Evolutionary conservation across 148 eudicot genomes (phyloP).

Genomic region (Heliamphora exappendiculata): DNA sequence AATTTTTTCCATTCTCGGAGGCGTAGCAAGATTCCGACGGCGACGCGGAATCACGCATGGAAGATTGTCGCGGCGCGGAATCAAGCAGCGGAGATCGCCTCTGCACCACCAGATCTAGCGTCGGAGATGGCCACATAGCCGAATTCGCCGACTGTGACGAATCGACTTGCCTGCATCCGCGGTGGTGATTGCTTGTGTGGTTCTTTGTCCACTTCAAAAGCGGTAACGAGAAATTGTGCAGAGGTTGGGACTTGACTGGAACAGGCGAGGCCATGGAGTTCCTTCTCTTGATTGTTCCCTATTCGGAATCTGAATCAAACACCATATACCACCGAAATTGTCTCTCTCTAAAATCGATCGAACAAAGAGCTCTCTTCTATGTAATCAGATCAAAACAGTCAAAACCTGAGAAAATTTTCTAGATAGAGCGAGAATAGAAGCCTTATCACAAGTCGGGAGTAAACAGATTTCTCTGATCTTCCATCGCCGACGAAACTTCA

Average conservation of each 20-base stretch:
- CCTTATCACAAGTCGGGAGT: too few species aligned
- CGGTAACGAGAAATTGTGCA: slow-evolving; percentile 34
- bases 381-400: not conserved
- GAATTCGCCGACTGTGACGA: slow-evolving; percentile 15
- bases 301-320: not conserved
- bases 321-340: not conserved
- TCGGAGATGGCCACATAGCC: slow-evolving; percentile 15
- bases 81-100: slow-evolving; percentile 2
- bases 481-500: too few species aligned
- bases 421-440: not conserved
- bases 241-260: slow-evolving; percentile 38
- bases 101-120: not conserved
- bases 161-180: slow-evolving; percentile 15
- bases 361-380: not conserved
- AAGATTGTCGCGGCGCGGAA: slow-evolving; percentile 8
- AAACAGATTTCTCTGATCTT: too few species aligned
- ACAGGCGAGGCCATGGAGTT: slow-evolving; percentile 26
- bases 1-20: not conserved
- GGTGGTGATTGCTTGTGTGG: slow-evolving; percentile 10
- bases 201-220: slow-evolving; percentile 26
- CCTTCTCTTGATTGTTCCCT: not conserved
- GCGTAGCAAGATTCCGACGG: slow-evolving; percentile 11
- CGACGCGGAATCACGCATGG: slow-evolving; percentile 11
- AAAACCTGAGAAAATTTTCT: not conserved
- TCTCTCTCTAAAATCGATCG: not conserved